A percentile compares a stretch with the other conserved stretches of the same genome.
These are phyloP conservation scores for Linum trigynum DNA, from an alignment of 345 rosid species.

Conservation along the genomic window DNA sequence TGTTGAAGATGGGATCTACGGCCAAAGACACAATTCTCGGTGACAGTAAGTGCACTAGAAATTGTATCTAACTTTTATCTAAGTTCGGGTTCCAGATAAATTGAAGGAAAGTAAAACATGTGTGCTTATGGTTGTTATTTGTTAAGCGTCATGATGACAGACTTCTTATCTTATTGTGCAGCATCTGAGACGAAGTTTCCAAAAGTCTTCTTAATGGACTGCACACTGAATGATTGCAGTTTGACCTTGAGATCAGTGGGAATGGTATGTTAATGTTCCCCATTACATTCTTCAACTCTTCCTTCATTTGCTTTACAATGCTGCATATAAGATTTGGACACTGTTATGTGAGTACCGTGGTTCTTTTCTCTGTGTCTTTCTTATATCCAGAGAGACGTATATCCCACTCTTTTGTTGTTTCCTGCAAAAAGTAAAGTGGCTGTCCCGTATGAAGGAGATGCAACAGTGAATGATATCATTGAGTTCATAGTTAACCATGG, in stretches of 20 bases:
- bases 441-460: conserved; percentile 55
- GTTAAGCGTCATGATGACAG: not conserved
- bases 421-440: conserved; percentile 59
- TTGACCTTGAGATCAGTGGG: conserved; percentile 46
- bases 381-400: conserved; percentile 65
- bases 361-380: conserved; percentile 4
- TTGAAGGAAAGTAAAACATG: not conserved
- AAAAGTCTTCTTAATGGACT: conserved; percentile 69
- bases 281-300: not conserved
- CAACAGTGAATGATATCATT: conserved; percentile 53
- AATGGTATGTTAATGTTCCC: conserved; percentile 36
- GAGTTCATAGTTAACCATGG: conserved; percentile 62
- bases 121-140: not conserved
- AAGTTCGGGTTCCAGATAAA: conserved; percentile 9
- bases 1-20: conserved; percentile 32
- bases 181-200: conserved; percentile 32
- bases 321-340: not conserved
- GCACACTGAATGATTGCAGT: conserved; percentile 88
- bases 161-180: not conserved
- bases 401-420: conserved; percentile 71
- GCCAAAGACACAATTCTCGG: conserved; percentile 22
- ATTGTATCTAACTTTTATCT: conserved; percentile 5
- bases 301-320: not conserved
- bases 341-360: not conserved
- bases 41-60: conserved; percentile 33